Conservation (phyloP, 352 stramenopile species). For the Achlya hypogyna region DNA sequence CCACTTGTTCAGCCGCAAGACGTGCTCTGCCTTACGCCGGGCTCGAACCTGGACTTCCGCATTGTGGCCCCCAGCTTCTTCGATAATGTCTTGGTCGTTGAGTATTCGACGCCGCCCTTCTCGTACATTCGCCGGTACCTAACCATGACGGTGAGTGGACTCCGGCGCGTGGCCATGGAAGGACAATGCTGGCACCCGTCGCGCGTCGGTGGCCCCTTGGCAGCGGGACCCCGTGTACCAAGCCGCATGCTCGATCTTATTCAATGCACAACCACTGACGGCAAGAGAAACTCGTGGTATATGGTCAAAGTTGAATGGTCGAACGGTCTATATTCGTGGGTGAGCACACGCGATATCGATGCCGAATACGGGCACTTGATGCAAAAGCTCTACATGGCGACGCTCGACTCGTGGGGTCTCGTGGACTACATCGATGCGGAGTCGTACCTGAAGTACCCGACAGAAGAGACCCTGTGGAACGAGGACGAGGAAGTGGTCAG, state of each 20-base stretch:
- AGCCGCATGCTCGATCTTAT: slow-evolving; percentile 13
- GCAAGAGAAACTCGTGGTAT: not conserved
- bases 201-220: not conserved
- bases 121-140: slow-evolving; percentile 11
- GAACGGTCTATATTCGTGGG: not conserved
- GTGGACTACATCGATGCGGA: not conserved
- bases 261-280: not conserved
- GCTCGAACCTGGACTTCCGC: not conserved
- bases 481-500: not conserved
- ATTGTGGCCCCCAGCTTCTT: not conserved
- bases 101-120: not conserved
- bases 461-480: slow-evolving; percentile 12
- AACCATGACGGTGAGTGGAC: slow-evolving; percentile 4
- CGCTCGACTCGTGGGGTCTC: not conserved
- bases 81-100: slow-evolving; percentile 4
- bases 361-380: not conserved
- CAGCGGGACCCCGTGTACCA: not conserved
- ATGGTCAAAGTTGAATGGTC: slow-evolving; percentile 4
- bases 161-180: not conserved
- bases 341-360: not conserved
- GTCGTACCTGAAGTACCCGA: not conserved
- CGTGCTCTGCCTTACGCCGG: not conserved
- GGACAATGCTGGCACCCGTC: not conserved
- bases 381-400: slow-evolving; percentile 15
- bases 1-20: not conserved